Base-by-base conservation (phyloP, 2,329 filamentous ascomycete genomes). In the Beauveria sp. region DNA sequence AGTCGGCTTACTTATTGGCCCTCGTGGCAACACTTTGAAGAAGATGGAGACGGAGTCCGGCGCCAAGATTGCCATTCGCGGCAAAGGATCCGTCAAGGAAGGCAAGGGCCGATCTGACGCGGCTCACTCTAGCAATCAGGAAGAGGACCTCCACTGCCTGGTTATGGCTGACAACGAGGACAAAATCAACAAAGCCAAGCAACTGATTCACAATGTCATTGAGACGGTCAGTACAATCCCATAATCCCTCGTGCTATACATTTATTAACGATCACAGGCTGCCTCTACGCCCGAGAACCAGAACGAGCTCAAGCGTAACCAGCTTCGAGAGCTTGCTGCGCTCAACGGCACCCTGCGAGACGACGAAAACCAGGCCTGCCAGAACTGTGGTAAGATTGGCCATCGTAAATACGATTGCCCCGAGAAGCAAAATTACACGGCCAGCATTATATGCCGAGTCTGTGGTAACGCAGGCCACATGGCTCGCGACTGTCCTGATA, bases 161-260 rank as follows among this genome's bases (percentile, higher is more conserved):
- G 98, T 99, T 79, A 99, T 99, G 95, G 95, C 95, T 71, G 95
- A 99, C 72, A 98, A 93, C 43, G 96, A 99, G 79, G 95, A 99
- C 65, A 99, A 99, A 80, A 93, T 99, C 74, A 96, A 96, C 81
- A 99, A 98, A 78, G 95, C 95, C 67, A 99, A 98, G 82, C 92
- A 96, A 78, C 79, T 98, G 64, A 96, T 99, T 66, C 93, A 99
- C 78, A 97, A 98, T 68, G 90, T 99, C 71, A 98, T 99, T 72
- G 95, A 99, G 78, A 99, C 95, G 63, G 93, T 96, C 82, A 80
- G 89, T 84, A 16, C 42, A 14, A 9, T 14, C 28, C 3, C 38
- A 6, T 1, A 50, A 14, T 56, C 4, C 6, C 10, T 1, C 47
- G 20, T 42, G 53, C 26, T n/a, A 22, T 30, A n/a, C 53, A 18